Percentiles rank a stretch among this genome's conserved stretches.
phyloP scores from a whole-genome alignment of 805 yeast genomes.

The Jamesozyma hellenica region DNA sequence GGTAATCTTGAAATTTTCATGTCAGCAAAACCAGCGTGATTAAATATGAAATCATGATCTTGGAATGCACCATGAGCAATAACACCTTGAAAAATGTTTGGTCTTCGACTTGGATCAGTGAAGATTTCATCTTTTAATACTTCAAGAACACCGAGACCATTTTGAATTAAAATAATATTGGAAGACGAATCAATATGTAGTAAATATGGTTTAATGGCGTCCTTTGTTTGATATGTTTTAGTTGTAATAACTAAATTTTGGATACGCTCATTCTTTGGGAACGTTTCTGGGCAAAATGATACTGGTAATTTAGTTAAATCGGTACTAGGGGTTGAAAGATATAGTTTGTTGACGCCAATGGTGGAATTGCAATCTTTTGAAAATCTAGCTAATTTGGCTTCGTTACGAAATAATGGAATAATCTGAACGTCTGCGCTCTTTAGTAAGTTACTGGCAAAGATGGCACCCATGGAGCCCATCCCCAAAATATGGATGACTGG shows the following conservation, averaged over 20 bases:
- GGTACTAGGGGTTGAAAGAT: constrained; percentile 9
- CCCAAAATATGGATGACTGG: constrained; percentile 26
- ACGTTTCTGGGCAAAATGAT: constrained; percentile 19
- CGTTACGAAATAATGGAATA: constrained; percentile 27
- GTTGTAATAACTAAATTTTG: constrained; percentile 62
- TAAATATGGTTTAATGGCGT: constrained; percentile 49
- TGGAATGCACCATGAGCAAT: constrained; percentile 77
- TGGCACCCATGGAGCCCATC: constrained; percentile 29
- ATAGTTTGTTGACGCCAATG: constrained; percentile 21
- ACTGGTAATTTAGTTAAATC: constrained; percentile 5
- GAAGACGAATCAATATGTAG: constrained; percentile 42
- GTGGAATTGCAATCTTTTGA: constrained; percentile 11
- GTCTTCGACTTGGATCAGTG: constrained; percentile 39
- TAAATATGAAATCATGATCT: constrained; percentile 29
- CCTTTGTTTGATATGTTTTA: constrained; percentile 63
- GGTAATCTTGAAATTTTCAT: constrained; percentile 53
- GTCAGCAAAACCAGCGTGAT: constrained; percentile 67
- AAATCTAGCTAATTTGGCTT: constrained; percentile 18
- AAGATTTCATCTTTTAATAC: constrained; percentile 44
- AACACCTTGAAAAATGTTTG: constrained; percentile 63
- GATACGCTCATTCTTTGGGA: constrained; percentile 27
- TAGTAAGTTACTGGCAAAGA: constrained; percentile 22
- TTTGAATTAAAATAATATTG: constrained; percentile 66
- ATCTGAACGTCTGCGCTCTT: constrained; percentile 16
- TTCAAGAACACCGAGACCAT: constrained; percentile 79